Evolutionary conservation across 306 rosid genomes (phyloP).

Genomic region (Arachis hypogaea): DNA sequence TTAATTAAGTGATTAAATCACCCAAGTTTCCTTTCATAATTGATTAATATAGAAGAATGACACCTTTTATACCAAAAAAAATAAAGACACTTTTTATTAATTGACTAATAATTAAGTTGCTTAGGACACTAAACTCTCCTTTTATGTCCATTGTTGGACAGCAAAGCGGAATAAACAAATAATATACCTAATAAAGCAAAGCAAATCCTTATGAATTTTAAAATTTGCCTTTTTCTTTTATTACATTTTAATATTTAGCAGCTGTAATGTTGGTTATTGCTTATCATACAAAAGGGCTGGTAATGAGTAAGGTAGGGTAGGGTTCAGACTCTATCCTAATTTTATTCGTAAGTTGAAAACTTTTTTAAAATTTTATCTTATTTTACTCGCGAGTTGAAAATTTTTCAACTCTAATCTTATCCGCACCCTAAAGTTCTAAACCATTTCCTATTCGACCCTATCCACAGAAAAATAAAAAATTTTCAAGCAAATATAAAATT

Average conservation of each 20-base stretch:
- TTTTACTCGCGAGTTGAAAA: too few species aligned
- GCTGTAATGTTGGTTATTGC: constrained; percentile 15
- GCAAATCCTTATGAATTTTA: constrained; percentile 36
- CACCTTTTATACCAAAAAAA: constrained; percentile 34
- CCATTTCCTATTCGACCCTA: too few species aligned
- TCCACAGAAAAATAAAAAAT: too few species aligned
- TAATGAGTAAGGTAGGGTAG: too few species aligned
- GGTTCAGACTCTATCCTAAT: too few species aligned
- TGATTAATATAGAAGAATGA: constrained; percentile 38
- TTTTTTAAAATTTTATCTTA: too few species aligned
- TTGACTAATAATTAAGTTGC: constrained; percentile 48
- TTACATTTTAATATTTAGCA: constrained; percentile 41
- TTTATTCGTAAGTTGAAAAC: too few species aligned
- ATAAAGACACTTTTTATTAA: constrained; percentile 42
- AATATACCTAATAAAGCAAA: constrained; percentile 56
- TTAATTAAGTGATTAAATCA: not conserved
- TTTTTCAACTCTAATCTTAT: too few species aligned
- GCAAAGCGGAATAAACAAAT: constrained; percentile 50
- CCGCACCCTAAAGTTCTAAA: too few species aligned
- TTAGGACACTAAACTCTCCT: constrained; percentile 51
- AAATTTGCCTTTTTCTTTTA: constrained; percentile 34
- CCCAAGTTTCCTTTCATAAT: not conserved
- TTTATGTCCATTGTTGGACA: constrained; percentile 46
- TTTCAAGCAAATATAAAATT: too few species aligned
- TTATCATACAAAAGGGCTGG: not conserved